Evolutionary conservation across 1,139 yeast genomes (phyloP), one percentile per base, ranked within the genome.

Genomic region (Pichia sp.): DNA sequence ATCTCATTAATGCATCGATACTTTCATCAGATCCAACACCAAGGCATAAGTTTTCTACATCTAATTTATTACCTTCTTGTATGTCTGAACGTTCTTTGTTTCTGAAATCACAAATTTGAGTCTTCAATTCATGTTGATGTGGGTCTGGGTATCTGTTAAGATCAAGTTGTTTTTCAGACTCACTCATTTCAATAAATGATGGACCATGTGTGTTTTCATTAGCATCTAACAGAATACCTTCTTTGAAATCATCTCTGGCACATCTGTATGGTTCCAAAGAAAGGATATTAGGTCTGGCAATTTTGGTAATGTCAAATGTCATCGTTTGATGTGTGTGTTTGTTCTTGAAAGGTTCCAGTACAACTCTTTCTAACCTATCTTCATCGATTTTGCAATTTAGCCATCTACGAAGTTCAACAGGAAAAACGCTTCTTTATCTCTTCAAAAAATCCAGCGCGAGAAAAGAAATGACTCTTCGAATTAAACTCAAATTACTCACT

Each of bases 1-100:
- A 86, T 53, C 99, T 70, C 49, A 91, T 80, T 42, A 91, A 65
- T 42, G 93, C 73, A 61, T 91, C 99, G 42, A 93, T 88, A 55
- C 94, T 80, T 62, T 91, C 99, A 59, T 91, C 99, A 1, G 96
- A 87, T 1, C 99, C 99, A 14, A 91, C 98, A 26, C 98, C 98
- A 32, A 91, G 71, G 59, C 95, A 88, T 40, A 93, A 57, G 62
- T 93, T 93, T 10, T 70, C 82, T 0, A 84, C 73, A 0, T 66
- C 64, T 47, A 89, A 59, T 5, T 63, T 60, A 49, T 37, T 33
- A 13, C 22, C n/a, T 11, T 35, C 41, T 2, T 13, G 15, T 4
- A 30, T 15, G 22, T 31, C 43, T 9, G 20, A 10, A 22, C 51
- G 40, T 48, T 68, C 73, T 2, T 58, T 49, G 57, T 85, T 87